Evolutionary conservation across 2,329 filamentous ascomycete species (phyloP).

Genomic region (Clonostachys chloroleuca): DNA sequence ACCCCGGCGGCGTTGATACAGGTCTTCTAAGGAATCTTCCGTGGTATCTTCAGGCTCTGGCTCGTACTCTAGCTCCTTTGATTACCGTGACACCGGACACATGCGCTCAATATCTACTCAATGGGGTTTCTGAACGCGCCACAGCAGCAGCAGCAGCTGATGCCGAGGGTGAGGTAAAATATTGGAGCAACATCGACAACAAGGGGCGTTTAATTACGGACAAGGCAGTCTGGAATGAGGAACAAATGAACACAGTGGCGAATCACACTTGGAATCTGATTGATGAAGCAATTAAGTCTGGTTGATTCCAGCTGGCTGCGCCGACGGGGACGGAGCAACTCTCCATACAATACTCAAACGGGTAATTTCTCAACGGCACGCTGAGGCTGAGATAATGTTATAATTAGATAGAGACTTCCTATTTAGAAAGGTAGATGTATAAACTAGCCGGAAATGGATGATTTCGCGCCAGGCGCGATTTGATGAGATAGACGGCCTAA

Average conservation of each 20-base stretch:
- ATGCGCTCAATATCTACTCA: constrained; percentile 18
- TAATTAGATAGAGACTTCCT: too few species aligned
- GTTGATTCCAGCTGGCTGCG: neutral
- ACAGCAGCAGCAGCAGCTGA: constrained; percentile 1
- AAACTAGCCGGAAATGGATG: too few species aligned
- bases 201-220: constrained; percentile 16
- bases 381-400: too few species aligned
- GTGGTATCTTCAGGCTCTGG: constrained; percentile 14
- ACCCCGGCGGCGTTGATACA: constrained; percentile 30
- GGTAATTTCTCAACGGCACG: too few species aligned
- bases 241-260: constrained; percentile 16
- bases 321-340: too few species aligned
- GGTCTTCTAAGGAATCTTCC: constrained; percentile 21
- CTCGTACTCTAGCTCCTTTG: constrained; percentile 7
- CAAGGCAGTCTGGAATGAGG: constrained; percentile 18
- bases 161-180: constrained; percentile 9
- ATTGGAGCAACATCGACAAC: constrained; percentile 18
- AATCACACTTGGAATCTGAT: constrained; percentile 22
- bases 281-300: constrained; percentile 10
- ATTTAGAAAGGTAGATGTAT: too few species aligned
- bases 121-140: constrained; percentile 12
- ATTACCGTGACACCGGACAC: constrained; percentile 14
- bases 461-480: too few species aligned
- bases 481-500: too few species aligned
- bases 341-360: too few species aligned